Conservation (phyloP, 2,329 filamentous ascomycete genomes). For the Tolypocladium nubicola region DNA sequence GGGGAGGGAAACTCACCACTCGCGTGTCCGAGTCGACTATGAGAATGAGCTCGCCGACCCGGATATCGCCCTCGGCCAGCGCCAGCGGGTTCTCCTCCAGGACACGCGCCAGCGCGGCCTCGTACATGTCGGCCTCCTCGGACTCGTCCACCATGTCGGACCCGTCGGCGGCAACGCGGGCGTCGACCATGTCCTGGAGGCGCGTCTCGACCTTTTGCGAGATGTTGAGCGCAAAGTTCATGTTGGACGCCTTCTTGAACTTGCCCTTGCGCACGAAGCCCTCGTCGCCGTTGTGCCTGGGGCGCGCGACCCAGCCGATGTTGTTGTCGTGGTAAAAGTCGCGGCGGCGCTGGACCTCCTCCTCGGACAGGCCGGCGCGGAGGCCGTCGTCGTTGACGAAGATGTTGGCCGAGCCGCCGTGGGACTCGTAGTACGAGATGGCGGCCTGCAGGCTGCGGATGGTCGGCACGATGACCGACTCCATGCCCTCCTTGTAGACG, state of each 20-base stretch:
- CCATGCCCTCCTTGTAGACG: conserved; percentile 30
- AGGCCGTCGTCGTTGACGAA: conserved; percentile 56
- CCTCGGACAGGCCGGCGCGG: conserved; percentile 34
- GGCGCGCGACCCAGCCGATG: conserved; percentile 37
- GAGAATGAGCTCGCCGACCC: conserved; percentile 53
- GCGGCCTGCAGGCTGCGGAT: conserved; percentile 36
- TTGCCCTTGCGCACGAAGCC: conserved; percentile 47
- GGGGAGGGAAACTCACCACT: conserved; percentile 23
- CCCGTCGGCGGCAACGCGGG: conserved; percentile 6
- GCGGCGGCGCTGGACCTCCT: conserved; percentile 27
- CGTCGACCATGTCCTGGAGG: conserved; percentile 26
- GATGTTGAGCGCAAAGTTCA: conserved; percentile 59
- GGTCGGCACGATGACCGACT: conserved; percentile 35
- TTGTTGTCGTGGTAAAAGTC: conserved; percentile 40
- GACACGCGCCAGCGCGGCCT: conserved; percentile 35
- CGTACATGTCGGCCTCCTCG: conserved; percentile 35
- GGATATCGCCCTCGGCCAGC: conserved; percentile 50
- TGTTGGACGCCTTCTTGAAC: conserved; percentile 67
- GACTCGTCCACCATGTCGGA: conserved; percentile 12
- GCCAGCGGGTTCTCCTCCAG: conserved; percentile 34
- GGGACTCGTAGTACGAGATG: conserved; percentile 38
- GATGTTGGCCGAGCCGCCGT: conserved; percentile 36
- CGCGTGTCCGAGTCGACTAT: conserved; percentile 60
- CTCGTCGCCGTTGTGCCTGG: conserved; percentile 32
- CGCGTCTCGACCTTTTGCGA: conserved; percentile 52